Conservation (phyloP, 176 grass and related monocot genomes). For the Poa pratensis region DNA sequence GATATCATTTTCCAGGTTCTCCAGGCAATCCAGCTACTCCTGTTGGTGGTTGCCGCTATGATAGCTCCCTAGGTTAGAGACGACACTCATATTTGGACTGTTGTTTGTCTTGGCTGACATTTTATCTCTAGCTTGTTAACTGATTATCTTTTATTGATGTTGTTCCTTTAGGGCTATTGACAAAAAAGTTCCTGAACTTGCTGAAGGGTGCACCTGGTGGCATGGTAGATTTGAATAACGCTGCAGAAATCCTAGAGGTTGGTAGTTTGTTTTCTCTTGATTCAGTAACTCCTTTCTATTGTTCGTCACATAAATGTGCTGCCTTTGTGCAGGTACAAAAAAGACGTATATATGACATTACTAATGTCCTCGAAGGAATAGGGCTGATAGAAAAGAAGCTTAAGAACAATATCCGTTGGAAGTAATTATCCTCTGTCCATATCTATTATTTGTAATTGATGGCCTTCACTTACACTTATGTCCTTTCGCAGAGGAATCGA, state of each 20-base stretch:
- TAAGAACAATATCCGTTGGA: slow-evolving; percentile 90
- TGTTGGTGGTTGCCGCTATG: slow-evolving; percentile 72
- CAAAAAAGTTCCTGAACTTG: slow-evolving; percentile 88
- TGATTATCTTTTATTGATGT: slow-evolving; percentile 19
- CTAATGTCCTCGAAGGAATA: slow-evolving; percentile 97
- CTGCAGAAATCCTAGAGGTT: slow-evolving; percentile 82
- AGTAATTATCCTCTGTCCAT: slow-evolving; percentile 60
- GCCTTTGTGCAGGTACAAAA: slow-evolving; percentile 75
- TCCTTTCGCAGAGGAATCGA: slow-evolving; percentile 64
- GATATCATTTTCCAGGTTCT: slow-evolving; percentile 63
- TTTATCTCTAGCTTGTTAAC: slow-evolving; percentile 31
- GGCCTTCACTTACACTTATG: slow-evolving; percentile 33
- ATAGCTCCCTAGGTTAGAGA: slow-evolving; percentile 80
- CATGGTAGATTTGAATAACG: slow-evolving; percentile 88
- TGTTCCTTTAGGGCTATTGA: slow-evolving; percentile 61
- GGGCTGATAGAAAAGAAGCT: slow-evolving; percentile 95
- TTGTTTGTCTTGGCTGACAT: slow-evolving; percentile 2
- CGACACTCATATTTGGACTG: slow-evolving; percentile 1
- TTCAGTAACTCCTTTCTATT: slow-evolving; percentile 4
- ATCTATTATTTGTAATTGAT: slow-evolving; percentile 26
- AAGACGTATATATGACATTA: slow-evolving; percentile 95
- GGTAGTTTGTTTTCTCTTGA: slow-evolving; percentile 37
- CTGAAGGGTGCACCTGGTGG: slow-evolving; percentile 76
- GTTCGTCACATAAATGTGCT: slow-evolving; percentile 8
- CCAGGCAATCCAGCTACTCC: slow-evolving; percentile 60